Evolutionary conservation across 306 rosid genomes (phyloP), one percentile per base, ranked within the genome.

Genomic region (Glycine latifolia): DNA sequence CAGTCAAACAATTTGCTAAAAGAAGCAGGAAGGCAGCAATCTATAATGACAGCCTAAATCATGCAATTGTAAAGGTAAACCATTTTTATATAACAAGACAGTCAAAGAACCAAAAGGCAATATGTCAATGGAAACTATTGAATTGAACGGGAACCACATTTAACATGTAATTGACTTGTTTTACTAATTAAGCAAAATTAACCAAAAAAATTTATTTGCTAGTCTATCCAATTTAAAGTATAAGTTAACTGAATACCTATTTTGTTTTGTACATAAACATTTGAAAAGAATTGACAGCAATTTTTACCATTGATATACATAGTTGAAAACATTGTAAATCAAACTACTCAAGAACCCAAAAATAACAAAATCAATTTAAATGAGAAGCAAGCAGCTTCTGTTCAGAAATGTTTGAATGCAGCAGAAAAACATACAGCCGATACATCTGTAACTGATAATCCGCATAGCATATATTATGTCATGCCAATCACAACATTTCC

Each of bases 351-450:
- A 66, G 10, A 77, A 67, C 67, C 79, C 55, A 31, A 66, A 67
- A 16, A 16, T 44, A 58, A 59, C 41, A 67, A 81, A 67, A 82
- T 55, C 49, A 66, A 60, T 73, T 61, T 50, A 78, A 67, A 60
- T 13, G 20, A n/a, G 43, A 61, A 65, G 62, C 31, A 26, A 26
- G 31, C 47, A 76, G 3, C 52, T 31, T 56, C 62, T 20, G 52
- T 59, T 35, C 65, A 73, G 80, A 79, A 48, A 56, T 73, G 20
- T 84, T 71, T 59, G 16, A 75, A 67, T 63, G 79, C 15, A 44
- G 74, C n/a, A 75, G 31, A 20, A 75, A 70, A 79, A 65, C 49
- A 70, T 35, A 47, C 39, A 71, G 78, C 59, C 4, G 63, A 44
- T 47, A 76, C 16, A 71, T 76, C 48, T 15, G 54, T 72, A 66